These are phyloP conservation scores for Phoma sp. DNA, from an alignment of 2,329 filamentous ascomycete genomes.

Conservation along the genomic window DNA sequence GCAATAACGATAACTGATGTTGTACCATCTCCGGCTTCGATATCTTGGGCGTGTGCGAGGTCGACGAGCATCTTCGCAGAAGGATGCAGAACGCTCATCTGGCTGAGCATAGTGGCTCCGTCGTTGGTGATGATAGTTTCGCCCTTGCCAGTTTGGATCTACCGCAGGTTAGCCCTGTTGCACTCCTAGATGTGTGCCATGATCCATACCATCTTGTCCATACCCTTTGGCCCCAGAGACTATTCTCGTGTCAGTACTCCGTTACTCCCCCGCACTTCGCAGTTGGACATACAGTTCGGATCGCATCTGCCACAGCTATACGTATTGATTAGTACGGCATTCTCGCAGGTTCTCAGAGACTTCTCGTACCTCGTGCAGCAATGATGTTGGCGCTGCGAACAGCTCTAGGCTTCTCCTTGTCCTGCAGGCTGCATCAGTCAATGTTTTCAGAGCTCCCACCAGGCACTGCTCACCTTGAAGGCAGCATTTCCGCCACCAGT, in stretches of 20 bases:
- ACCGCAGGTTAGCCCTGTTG: background rate
- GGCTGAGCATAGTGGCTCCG: constrained; percentile 98
- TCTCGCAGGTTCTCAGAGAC: constrained; percentile 25
- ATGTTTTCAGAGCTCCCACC: constrained; percentile 34
- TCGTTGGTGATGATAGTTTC: constrained; percentile 99
- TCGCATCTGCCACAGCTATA: constrained; percentile 92
- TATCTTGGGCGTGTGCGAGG: constrained; percentile 94
- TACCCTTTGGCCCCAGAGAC: constrained; percentile 92
- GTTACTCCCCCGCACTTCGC: constrained; percentile 28
- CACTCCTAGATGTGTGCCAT: constrained; percentile 20
- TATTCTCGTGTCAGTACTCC: constrained; percentile 44
- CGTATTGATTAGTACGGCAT: constrained; percentile 29
- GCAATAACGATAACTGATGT: constrained; percentile 98
- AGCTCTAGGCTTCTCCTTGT: constrained; percentile 98
- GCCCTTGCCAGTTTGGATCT: constrained; percentile 91
- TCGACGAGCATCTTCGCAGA: constrained; percentile 99
- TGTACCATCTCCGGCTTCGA: constrained; percentile 97
- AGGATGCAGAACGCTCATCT: constrained; percentile 99
- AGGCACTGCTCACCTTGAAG: constrained; percentile 63
- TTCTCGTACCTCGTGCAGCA: constrained; percentile 81
- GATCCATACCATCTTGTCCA: constrained; percentile 86
- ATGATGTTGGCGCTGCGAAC: constrained; percentile 97
- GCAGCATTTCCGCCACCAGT: constrained; percentile 64
- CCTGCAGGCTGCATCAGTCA: constrained; percentile 58
- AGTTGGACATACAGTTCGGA: constrained; percentile 72